Percentiles rank a stretch among this genome's conserved stretches.
Evolutionary conservation across 2,329 filamentous ascomycete genomes (phyloP).

Genomic region (Colletotrichum cuscutae): DNA sequence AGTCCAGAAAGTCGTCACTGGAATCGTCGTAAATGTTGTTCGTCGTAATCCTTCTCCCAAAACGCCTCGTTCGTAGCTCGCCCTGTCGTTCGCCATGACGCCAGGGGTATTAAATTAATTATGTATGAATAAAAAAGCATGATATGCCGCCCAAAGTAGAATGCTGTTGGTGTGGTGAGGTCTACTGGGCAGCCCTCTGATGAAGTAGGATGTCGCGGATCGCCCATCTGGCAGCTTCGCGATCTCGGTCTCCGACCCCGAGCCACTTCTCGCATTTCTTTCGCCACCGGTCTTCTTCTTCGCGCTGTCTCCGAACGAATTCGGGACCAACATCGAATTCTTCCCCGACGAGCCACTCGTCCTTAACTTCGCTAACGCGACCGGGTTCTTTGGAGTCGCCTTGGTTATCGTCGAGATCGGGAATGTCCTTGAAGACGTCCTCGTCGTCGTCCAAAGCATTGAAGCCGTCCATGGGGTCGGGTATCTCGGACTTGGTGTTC

Average conservation of each 20-base stretch:
- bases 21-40: conserved; percentile 34
- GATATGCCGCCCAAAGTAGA: conserved; percentile 23
- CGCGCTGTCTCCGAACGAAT: conserved; percentile 87
- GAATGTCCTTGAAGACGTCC: conserved; percentile 94
- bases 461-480: conserved; percentile 71
- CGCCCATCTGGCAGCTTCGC: conserved; percentile 81
- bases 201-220: conserved; percentile 70
- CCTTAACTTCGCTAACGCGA: conserved; percentile 70
- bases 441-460: conserved; percentile 86
- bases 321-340: conserved; percentile 98
- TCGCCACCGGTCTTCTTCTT: conserved; percentile 92
- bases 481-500: conserved; percentile 58
- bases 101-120: conserved; percentile 25
- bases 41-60: conserved; percentile 26
- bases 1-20: conserved; percentile 34
- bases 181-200: conserved; percentile 35
- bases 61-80: conserved; percentile 31
- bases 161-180: conserved; percentile 22
- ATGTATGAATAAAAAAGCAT: conserved; percentile 21
- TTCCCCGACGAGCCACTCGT: conserved; percentile 89
- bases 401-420: conserved; percentile 81
- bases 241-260: conserved; percentile 64
- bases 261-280: conserved; percentile 91
- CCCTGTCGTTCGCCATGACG: conserved; percentile 16
- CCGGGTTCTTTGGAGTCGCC: conserved; percentile 60